A percentile compares a stretch with the other conserved stretches of the same genome.
phyloP scores from a whole-genome alignment of 2,329 filamentous ascomycete species.

The Sporothrix phasma region DNA sequence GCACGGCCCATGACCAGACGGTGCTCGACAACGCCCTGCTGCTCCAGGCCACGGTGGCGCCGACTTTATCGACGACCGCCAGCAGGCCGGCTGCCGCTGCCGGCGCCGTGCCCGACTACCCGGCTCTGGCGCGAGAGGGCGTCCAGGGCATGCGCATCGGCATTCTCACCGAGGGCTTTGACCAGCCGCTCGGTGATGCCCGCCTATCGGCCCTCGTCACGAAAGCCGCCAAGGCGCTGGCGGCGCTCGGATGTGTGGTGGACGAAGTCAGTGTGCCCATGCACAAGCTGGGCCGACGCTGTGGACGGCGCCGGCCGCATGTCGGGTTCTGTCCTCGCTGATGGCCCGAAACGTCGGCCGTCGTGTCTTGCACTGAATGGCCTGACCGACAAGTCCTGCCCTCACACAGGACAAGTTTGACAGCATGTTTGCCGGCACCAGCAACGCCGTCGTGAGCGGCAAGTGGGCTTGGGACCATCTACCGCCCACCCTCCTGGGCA shows the following conservation, averaged over 20 bases:
- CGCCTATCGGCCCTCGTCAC: not conserved
- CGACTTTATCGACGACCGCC: slow-evolving; percentile 27
- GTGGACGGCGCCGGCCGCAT: not conserved
- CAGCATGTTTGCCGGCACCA: slow-evolving; percentile 12
- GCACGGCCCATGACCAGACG: slow-evolving; percentile 25
- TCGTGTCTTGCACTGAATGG: slow-evolving; percentile 14
- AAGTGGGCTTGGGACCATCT: slow-evolving; percentile 28
- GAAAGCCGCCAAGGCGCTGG: not conserved
- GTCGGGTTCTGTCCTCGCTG: not conserved
- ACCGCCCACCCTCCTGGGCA: slow-evolving; percentile 27
- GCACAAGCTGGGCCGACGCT: slow-evolving; percentile 15
- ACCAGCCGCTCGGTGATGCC: not conserved
- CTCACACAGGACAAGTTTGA: slow-evolving; percentile 13
- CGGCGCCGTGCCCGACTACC: slow-evolving; percentile 18
- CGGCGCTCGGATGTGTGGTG: not conserved
- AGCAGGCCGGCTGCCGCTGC: slow-evolving; percentile 19
- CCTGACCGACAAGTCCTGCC: slow-evolving; percentile 15
- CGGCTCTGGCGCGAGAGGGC: slow-evolving; percentile 10
- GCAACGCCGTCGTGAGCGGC: slow-evolving; percentile 31
- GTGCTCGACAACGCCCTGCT: slow-evolving; percentile 25
- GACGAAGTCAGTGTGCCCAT: slow-evolving; percentile 22
- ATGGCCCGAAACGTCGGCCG: slow-evolving; percentile 7
- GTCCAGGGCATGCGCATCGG: not conserved
- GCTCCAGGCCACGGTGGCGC: slow-evolving; percentile 25
- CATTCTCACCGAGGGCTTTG: not conserved